These are phyloP conservation scores for Tylopilus subfusipes DNA, from an alignment of 768 basidiomycete genomes.

Conservation along the genomic window DNA sequence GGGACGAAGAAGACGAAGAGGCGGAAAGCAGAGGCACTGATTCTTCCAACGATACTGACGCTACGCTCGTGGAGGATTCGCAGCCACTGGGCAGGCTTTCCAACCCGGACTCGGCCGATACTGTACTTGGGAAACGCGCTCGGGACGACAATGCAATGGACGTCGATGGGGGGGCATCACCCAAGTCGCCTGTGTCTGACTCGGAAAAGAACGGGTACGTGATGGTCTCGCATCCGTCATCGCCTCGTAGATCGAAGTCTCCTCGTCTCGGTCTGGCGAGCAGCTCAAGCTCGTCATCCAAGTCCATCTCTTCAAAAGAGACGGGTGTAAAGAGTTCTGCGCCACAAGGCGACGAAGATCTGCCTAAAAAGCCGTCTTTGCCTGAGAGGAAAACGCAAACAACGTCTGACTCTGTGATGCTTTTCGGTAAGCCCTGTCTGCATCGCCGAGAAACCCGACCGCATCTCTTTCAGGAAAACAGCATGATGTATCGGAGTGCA, in stretches of 20 bases:
- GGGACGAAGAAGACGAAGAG: constrained; percentile 87
- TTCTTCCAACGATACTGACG: constrained; percentile 84
- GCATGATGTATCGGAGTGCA: constrained; percentile 97
- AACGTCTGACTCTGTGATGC: constrained; percentile 75
- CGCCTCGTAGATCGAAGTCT: constrained; percentile 36
- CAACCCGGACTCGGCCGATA: constrained; percentile 36
- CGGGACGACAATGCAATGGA: constrained; percentile 53
- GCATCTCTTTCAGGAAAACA: constrained; percentile 65
- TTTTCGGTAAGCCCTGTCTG: constrained; percentile 64
- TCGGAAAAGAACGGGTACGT: constrained; percentile 44
- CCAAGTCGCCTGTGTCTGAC: constrained; percentile 27
- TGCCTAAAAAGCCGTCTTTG: constrained; percentile 51
- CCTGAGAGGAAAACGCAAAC: constrained; percentile 51
- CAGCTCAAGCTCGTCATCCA: constrained; percentile 29
- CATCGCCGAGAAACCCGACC: not conserved
- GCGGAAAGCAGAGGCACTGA: constrained; percentile 69
- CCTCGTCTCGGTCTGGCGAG: constrained; percentile 30
- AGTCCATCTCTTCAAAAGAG: constrained; percentile 28
- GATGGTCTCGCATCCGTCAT: constrained; percentile 36
- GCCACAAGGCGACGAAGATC: constrained; percentile 20
- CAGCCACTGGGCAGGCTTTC: constrained; percentile 29
- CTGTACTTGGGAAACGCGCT: constrained; percentile 68
- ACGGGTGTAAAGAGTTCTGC: constrained; percentile 26
- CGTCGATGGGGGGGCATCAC: constrained; percentile 43
- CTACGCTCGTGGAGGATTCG: constrained; percentile 81